phyloP scores from a whole-genome alignment of 2,329 filamentous ascomycete genomes.

The Nectriaceae sp. region DNA sequence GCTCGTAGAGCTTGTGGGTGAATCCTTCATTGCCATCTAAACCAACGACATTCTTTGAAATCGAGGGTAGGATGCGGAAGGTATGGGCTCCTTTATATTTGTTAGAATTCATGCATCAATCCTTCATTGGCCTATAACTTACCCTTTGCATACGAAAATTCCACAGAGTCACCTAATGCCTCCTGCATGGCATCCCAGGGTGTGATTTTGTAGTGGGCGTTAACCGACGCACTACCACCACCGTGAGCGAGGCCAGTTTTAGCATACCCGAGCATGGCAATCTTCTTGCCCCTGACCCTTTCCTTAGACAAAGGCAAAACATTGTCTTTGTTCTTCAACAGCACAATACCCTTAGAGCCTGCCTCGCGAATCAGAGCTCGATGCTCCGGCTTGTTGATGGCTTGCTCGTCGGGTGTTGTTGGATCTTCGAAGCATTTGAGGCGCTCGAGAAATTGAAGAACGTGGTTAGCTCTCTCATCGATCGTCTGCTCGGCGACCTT shows the following conservation, averaged over 20 bases:
- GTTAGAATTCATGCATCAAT: constrained; percentile 9
- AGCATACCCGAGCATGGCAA: constrained; percentile 36
- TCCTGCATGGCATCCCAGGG: constrained; percentile 35
- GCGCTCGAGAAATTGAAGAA: constrained; percentile 31
- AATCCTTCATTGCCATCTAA: constrained; percentile 36
- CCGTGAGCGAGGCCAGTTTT: constrained; percentile 38
- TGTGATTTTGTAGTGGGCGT: constrained; percentile 37
- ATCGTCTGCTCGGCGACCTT: constrained; percentile 31
- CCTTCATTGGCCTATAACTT: constrained; percentile 20
- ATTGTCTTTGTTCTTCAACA: constrained; percentile 63
- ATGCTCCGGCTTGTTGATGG: constrained; percentile 35
- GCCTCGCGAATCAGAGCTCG: constrained; percentile 31
- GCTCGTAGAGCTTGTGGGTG: constrained; percentile 32
- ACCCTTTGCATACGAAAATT: constrained; percentile 33
- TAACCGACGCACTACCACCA: constrained; percentile 39
- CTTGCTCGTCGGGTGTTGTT: constrained; percentile 28
- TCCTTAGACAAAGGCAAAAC: constrained; percentile 56
- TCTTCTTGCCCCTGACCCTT: constrained; percentile 33
- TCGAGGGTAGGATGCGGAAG: constrained; percentile 24
- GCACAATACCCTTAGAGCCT: constrained; percentile 56
- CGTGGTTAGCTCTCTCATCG: constrained; percentile 30
- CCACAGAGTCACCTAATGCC: constrained; percentile 26
- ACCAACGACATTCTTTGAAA: constrained; percentile 30
- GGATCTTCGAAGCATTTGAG: constrained; percentile 33
- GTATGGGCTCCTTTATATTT: constrained; percentile 26